Base-by-base conservation (phyloP, 2,329 filamentous ascomycete species). In the Penicillium nordicum region DNA sequence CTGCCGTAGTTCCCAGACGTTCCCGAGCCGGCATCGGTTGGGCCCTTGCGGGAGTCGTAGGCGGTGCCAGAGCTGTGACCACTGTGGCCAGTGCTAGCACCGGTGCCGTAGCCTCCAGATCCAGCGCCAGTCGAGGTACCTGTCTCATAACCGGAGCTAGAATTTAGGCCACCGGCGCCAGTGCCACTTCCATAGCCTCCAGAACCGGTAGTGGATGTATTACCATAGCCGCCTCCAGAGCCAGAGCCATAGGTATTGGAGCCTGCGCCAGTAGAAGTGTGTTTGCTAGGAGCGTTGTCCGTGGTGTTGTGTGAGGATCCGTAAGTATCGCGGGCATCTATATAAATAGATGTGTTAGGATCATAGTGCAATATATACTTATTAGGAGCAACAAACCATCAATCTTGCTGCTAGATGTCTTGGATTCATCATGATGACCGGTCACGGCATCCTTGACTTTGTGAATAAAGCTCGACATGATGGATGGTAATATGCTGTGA, bases 401-500 rank as follows among this genome's bases (percentile, higher is more conserved):
- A 7, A 30, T 6, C 18, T 46, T 46, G 44, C 14, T 49, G 16
- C 21, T 49, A 14, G 53, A 40, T 29, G 32, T 44, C 25, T 75
- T 74, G 18, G 72, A 25, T 16, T 50, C 56, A 43, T 69, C 61
- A 16, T 58, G 59, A 18, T 72, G 64, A 30, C 73, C 65, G 27
- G 64, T 66, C 50, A 81, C 57, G 60, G 67, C 76, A 40, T 80
- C 74, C 67, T 80, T 81, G 52, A 79, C 73, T 58, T 80, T 81
- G 67, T 80, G 72, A 53, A 79, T 64, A 52, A 79, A 65, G 49
- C 67, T 67, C 38, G 77, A 77, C 79, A 81, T 82, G 57, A 54
- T 72, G 72, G 32, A 12, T 42, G n/a, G 23, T 8, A 16, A 21
- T 41, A 21, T 49, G 29, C 29, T 30, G n/a, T 34, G 18, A 18